Evolutionary conservation across 2,329 filamentous ascomycete species (phyloP).

Genomic region (Aspergillus fructus): DNA sequence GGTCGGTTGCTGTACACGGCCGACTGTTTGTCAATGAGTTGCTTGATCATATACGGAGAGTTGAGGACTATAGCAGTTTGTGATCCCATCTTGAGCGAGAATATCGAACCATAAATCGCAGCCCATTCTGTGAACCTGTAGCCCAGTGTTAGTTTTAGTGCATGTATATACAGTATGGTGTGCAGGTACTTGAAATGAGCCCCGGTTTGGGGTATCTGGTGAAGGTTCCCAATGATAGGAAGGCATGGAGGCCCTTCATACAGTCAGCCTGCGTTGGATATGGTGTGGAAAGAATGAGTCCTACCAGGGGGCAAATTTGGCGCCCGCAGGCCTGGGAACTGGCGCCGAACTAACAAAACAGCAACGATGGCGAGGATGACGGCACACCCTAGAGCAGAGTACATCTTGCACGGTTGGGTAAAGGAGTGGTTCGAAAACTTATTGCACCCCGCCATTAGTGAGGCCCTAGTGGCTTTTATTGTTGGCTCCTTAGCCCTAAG

Average conservation of each 20-base stretch:
- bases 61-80: conserved; percentile 45
- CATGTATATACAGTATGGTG: too few relatives aligned
- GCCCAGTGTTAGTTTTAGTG: neutral
- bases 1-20: conserved; percentile 47
- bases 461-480: neutral
- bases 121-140: conserved; percentile 47
- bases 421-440: too few relatives aligned
- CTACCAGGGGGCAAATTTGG: neutral
- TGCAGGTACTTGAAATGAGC: conserved; percentile 27
- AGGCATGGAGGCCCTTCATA: conserved; percentile 39
- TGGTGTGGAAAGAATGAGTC: too few relatives aligned
- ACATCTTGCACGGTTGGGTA: neutral
- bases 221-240: conserved; percentile 45
- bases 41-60: conserved; percentile 40
- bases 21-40: conserved; percentile 48
- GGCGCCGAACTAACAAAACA: neutral
- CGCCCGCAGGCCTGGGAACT: neutral
- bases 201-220: conserved; percentile 37
- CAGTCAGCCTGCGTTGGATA: too few relatives aligned
- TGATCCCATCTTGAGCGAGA: conserved; percentile 44
- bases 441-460: too few relatives aligned
- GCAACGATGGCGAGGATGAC: neutral
- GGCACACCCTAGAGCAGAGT: neutral
- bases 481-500: neutral
- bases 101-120: conserved; percentile 44